Percentiles rank a stretch among this genome's conserved stretches.
These are phyloP conservation scores for Heritiera fomes DNA, from an alignment of 345 rosid species.

Conservation along the genomic window DNA sequence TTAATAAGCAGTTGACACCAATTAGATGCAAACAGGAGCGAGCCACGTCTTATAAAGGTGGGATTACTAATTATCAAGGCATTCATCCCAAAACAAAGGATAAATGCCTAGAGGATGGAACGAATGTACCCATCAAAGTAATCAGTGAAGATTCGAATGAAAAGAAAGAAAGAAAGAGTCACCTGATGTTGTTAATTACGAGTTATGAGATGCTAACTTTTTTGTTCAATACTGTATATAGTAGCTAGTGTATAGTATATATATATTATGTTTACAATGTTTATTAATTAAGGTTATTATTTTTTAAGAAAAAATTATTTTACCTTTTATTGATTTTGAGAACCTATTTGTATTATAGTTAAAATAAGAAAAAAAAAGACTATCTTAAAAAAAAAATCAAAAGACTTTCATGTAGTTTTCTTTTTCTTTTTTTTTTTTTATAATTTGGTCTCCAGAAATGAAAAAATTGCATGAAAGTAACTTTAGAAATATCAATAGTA, in stretches of 20 bases:
- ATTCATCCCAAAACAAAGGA: background rate
- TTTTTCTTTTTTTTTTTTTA: too few relatives aligned
- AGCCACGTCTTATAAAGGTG: slow-evolving; percentile 12
- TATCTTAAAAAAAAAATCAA: background rate
- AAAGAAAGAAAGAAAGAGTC: slow-evolving; percentile 3
- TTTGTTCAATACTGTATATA: too few relatives aligned
- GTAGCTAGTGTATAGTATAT: too few relatives aligned
- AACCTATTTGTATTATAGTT: too few relatives aligned
- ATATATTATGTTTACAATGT: too few relatives aligned
- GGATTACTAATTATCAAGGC: background rate
- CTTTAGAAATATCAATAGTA: too few relatives aligned
- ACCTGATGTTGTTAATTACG: background rate
- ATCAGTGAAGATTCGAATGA: slow-evolving; percentile 7
- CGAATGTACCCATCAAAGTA: background rate
- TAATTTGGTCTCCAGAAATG: background rate
- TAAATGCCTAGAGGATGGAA: slow-evolving; percentile 4
- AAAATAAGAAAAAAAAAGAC: too few relatives aligned
- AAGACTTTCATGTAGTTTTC: background rate
- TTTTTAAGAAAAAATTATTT: too few relatives aligned
- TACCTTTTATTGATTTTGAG: too few relatives aligned
- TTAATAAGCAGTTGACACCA: slow-evolving; percentile 17
- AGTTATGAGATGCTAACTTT: background rate
- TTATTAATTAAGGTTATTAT: too few relatives aligned
- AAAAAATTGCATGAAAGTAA: too few relatives aligned
- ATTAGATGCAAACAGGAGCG: slow-evolving; percentile 2